Percentiles rank a stretch among this genome's conserved stretches.
Conservation (phyloP, 1,139 yeast genomes). For the Geotrichum klebahnii region DNA sequence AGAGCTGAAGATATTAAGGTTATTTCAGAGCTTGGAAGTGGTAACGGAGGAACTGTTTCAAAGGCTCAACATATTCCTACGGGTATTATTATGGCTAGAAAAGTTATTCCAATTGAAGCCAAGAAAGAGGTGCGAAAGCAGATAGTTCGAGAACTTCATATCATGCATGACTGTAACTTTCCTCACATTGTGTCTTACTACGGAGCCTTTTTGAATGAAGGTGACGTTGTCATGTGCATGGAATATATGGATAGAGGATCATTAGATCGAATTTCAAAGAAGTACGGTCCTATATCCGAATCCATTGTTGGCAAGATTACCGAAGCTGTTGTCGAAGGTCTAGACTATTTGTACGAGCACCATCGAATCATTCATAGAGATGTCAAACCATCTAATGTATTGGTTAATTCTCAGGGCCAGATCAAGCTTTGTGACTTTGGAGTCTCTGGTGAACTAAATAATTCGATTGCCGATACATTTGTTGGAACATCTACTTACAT, state of each 20-base stretch:
- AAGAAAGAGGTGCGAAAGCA: constrained; percentile 79
- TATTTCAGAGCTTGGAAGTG: constrained; percentile 78
- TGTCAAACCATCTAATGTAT: constrained; percentile 83
- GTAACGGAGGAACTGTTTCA: constrained; percentile 89
- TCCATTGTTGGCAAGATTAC: constrained; percentile 70
- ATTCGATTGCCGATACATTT: constrained; percentile 92
- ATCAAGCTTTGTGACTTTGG: constrained; percentile 91
- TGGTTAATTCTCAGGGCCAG: constrained; percentile 73
- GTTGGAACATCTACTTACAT: constrained; percentile 96
- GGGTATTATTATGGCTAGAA: constrained; percentile 85
- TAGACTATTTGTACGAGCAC: constrained; percentile 71
- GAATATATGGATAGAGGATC: constrained; percentile 96
- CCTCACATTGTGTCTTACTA: constrained; percentile 83
- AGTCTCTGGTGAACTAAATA: constrained; percentile 82
- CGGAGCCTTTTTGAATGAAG: constrained; percentile 74
- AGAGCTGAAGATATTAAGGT: constrained; percentile 67
- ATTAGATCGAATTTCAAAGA: constrained; percentile 65
- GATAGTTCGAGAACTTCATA: constrained; percentile 79
- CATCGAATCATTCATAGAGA: constrained; percentile 91
- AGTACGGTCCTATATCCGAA: constrained; percentile 56
- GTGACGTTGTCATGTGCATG: constrained; percentile 81
- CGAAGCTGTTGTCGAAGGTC: constrained; percentile 71
- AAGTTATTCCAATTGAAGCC: constrained; percentile 80
- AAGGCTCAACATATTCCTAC: constrained; percentile 87
- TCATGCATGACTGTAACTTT: constrained; percentile 79